Base-by-base conservation (phyloP, 1,139 yeast species). In the Kazachstania sp. region DNA sequence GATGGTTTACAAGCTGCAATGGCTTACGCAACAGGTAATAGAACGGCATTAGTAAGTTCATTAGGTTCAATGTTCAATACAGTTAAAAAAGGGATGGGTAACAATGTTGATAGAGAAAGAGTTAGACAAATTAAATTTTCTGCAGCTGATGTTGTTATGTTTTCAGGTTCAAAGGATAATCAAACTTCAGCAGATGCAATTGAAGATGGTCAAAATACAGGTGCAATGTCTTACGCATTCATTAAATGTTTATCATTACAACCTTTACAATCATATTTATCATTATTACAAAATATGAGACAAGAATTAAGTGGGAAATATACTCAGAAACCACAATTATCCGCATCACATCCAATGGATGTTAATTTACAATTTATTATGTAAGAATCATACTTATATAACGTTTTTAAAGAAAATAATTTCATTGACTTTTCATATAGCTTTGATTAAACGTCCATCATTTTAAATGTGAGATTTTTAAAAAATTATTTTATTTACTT, bases 201-300 rank as follows among this genome's bases (percentile, higher is more conserved):
- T 28, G 90, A 84, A 61, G 80, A 78, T 45, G 95, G 95, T 26
- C 70, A 69, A 39, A 80, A 85, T 39, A 87, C 95, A 0, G 97
- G 97, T 49, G 97, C 97, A 23, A 86, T 90, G 95, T 84, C 95
- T 44, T 87, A 83, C 74, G 85, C 97, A 1, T 88, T 90, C 61
- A 78, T 87, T 51, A 74, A 77, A 52, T 94, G 85, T 23, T 70
- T 90, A 71, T 64, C 73, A 34, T 73, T 74, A 49, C 76, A 78
- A 60, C 86, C 90, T 4, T 75, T 79, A 57, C 96, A 88, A 69
- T 74, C 84, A 30, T 90, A 84, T 63, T 65, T 87, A 57, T 77
- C 90, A 13, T 72, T 90, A 57, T 73, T 90, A 65, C 87, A 87
- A 66, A 81, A 83, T 56, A 83, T 87, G 83, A 77, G 97, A 64